phyloP scores from a whole-genome alignment of 2,329 filamentous ascomycete genomes.

The Parafenestella ontariensis region DNA sequence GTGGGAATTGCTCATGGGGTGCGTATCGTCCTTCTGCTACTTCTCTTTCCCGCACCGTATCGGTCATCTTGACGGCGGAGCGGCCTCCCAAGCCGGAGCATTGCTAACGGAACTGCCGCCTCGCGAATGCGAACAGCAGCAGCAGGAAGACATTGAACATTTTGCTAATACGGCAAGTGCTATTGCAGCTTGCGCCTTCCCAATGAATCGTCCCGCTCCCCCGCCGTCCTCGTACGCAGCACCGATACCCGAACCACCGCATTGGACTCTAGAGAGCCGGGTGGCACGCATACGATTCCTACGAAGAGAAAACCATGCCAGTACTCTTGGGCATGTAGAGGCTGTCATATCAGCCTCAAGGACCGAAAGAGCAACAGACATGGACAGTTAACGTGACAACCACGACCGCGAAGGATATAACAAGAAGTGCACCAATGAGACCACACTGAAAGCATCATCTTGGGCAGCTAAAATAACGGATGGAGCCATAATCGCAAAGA shows the following conservation, averaged over 20 bases:
- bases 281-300: no score
- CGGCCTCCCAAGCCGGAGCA: neutral
- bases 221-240: neutral
- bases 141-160: neutral
- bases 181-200: neutral
- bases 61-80: neutral
- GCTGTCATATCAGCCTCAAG: neutral
- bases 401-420: neutral
- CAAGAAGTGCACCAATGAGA: neutral
- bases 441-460: neutral
- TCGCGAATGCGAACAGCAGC: neutral
- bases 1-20: neutral
- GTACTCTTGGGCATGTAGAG: no score
- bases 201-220: neutral
- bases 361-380: neutral
- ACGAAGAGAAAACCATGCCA: no score
- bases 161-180: neutral
- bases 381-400: neutral
- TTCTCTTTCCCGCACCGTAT: neutral
- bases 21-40: neutral
- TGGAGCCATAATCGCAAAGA: neutral
- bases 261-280: no score
- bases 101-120: neutral
- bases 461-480: neutral
- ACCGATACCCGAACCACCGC: neutral